Evolutionary conservation across 257 asterid genomes (phyloP).

Genomic region (Cordia subcordata): DNA sequence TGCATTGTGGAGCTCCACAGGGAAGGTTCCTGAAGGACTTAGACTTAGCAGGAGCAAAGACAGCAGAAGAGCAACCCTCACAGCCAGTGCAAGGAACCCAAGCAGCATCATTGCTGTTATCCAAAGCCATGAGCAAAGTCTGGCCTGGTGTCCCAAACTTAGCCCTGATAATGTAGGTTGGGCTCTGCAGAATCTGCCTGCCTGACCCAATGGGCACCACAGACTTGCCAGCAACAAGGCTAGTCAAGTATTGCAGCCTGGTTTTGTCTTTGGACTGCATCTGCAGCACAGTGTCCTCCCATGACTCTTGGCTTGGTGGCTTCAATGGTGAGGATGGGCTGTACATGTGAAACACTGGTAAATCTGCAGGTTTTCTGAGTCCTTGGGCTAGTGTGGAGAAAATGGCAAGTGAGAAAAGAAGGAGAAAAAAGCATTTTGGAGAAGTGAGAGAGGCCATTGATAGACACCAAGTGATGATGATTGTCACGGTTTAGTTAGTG

Average conservation of each 20-base stretch:
- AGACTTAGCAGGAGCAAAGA: slow-evolving; percentile 42
- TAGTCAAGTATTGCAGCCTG: slow-evolving; percentile 51
- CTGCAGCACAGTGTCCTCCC: slow-evolving; percentile 64
- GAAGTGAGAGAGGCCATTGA: not conserved
- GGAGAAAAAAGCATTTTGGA: slow-evolving; percentile 1
- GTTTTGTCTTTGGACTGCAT: slow-evolving; percentile 62
- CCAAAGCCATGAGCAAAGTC: slow-evolving; percentile 57
- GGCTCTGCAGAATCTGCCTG: slow-evolving; percentile 55
- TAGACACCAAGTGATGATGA: not conserved
- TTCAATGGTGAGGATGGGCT: slow-evolving; percentile 64
- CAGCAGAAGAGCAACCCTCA: slow-evolving; percentile 57
- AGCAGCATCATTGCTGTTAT: slow-evolving; percentile 73
- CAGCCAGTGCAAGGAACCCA: slow-evolving; percentile 82
- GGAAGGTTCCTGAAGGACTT: slow-evolving; percentile 46
- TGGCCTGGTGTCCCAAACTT: slow-evolving; percentile 77
- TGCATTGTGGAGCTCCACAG: slow-evolving; percentile 63
- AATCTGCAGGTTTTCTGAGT: slow-evolving; percentile 31
- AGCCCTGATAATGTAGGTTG: slow-evolving; percentile 59
- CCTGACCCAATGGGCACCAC: slow-evolving; percentile 69
- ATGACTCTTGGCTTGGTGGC: slow-evolving; percentile 36
- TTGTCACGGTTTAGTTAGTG: not conserved
- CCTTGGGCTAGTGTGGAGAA: slow-evolving; percentile 19
- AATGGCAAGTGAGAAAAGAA: slow-evolving; percentile 22
- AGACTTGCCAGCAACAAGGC: slow-evolving; percentile 66
- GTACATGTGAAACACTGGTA: slow-evolving; percentile 53